A percentile compares a stretch with the other conserved stretches of the same genome.
Evolutionary conservation across 108 stramenopile species (phyloP).

Genomic region (Fragilariopsis cylindrus): DNA sequence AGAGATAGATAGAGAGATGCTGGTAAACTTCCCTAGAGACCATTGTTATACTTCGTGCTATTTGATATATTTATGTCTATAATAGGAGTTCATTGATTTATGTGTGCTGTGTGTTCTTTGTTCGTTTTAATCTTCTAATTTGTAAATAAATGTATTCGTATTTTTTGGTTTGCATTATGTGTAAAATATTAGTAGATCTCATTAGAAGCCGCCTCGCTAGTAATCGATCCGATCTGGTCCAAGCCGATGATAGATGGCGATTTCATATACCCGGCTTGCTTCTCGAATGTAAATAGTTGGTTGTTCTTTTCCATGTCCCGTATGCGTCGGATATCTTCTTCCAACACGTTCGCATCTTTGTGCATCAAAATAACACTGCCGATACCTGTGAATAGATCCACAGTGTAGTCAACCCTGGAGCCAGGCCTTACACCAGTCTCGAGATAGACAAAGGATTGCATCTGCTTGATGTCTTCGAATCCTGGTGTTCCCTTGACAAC

Average conservation of each 20-base stretch:
- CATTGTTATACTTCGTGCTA: too few relatives aligned
- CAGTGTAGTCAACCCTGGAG: slow-evolving; percentile 73
- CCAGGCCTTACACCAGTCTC: slow-evolving; percentile 80
- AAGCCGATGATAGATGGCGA: slow-evolving; percentile 24
- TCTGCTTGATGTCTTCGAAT: slow-evolving; percentile 73
- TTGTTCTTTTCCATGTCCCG: slow-evolving; percentile 78
- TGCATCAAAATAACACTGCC: slow-evolving; percentile 86
- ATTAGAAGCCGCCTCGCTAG: too few relatives aligned
- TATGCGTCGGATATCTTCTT: slow-evolving; percentile 66
- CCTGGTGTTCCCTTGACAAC: slow-evolving; percentile 75
- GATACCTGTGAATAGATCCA: slow-evolving; percentile 84
- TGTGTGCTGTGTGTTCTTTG: too few relatives aligned
- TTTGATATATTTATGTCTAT: too few relatives aligned
- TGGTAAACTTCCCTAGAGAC: too few relatives aligned
- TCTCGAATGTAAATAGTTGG: slow-evolving; percentile 62
- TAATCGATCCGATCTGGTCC: not conserved
- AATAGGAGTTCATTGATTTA: too few relatives aligned
- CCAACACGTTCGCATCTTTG: slow-evolving; percentile 57
- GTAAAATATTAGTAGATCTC: too few relatives aligned
- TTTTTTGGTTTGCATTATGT: too few relatives aligned
- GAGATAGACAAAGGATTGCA: slow-evolving; percentile 77
- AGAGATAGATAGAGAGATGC: too few relatives aligned
- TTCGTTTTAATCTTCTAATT: too few relatives aligned
- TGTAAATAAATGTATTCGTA: too few relatives aligned
- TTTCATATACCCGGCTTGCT: slow-evolving; percentile 26